Base-by-base conservation (phyloP, 2,329 filamentous ascomycete genomes). In the Elsinoe ampelina region DNA sequence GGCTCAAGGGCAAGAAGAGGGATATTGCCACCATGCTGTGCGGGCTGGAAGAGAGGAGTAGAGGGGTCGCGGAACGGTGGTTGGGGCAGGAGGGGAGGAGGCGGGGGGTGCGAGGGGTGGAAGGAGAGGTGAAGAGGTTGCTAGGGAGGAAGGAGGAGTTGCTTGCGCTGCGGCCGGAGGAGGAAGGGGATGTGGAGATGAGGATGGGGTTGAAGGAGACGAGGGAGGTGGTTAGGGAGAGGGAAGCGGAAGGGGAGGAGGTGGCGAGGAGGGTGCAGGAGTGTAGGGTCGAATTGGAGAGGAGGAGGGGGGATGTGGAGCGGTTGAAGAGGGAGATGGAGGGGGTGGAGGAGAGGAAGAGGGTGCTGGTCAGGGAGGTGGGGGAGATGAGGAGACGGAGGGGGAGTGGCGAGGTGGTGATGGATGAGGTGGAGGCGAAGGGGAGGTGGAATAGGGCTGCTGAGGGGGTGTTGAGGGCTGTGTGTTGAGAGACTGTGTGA, bases 1-100 rank as follows among this genome's bases (percentile, higher is more conserved):
- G 81, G 50, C 78, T 97, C 34, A 89, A 93, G 69, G 79, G 81
- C 41, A 83, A 87, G 65, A 97, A 97, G 73, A 77, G 80, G 13
- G 85, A 91, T 59, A 89, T 95, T 1, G 81, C 82, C 10, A 78
- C 81, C 39, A 81, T 92, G 75, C 83, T 95, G 13, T 72, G 76
- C 19, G 83, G 86, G 59, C 78, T 96, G 63, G 89, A 95, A 67
- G 70, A 68, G 55, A 80, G 79, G 59, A 84, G 81, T 0, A 73
- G 77, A 48, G 78, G 82, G 32, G 71, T 91, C 56, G 70, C 73
- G 70, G 26, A 36, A 19, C 54, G 42, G 20, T 30, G 55, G 4
- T 15, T 50, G 1, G 51, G 34, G 35, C 47, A 59, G 41, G 55
- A 59, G 20, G 52, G 55, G 17, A 5, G 58, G 41, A 55, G 17